phyloP scores from a whole-genome alignment of 2,329 filamentous ascomycete genomes.

The Claviceps sp. region DNA sequence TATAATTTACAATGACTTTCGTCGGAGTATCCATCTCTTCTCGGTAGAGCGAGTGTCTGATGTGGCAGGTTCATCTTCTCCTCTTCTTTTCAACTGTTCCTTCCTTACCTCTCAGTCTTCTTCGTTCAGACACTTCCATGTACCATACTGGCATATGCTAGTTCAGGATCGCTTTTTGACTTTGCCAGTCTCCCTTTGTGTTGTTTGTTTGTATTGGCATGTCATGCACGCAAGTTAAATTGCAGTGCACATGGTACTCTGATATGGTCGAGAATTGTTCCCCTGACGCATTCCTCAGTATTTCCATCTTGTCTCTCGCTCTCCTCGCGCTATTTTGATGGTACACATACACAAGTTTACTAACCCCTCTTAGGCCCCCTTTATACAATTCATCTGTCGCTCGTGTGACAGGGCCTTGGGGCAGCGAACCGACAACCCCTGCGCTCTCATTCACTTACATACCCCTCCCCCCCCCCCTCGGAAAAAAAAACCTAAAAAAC shows the following conservation, averaged over 20 bases:
- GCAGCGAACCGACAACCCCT: too few species aligned
- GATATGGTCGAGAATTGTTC: neutral
- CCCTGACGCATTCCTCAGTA: too few species aligned
- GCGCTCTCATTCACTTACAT: neutral
- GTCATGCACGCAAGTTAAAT: neutral
- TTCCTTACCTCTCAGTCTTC: too few species aligned
- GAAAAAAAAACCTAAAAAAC: too few species aligned
- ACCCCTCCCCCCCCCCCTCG: too few species aligned
- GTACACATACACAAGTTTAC: neutral
- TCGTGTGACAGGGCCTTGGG: neutral
- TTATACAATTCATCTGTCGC: neutral
- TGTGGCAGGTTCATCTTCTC: too few species aligned
- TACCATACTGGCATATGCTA: neutral
- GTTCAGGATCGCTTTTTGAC: neutral
- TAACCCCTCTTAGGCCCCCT: neutral
- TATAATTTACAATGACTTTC: too few species aligned
- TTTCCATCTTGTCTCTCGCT: neutral
- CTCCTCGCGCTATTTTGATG: neutral
- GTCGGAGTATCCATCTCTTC: too few species aligned
- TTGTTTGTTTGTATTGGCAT: neutral
- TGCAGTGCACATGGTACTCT: neutral
- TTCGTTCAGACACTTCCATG: neutral
- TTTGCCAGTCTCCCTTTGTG: too few species aligned
- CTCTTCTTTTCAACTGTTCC: too few species aligned
- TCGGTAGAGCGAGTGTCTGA: too few species aligned